Evolutionary conservation across 2,329 filamentous ascomycete species (phyloP).

Genomic region (Fusarium robinianum): DNA sequence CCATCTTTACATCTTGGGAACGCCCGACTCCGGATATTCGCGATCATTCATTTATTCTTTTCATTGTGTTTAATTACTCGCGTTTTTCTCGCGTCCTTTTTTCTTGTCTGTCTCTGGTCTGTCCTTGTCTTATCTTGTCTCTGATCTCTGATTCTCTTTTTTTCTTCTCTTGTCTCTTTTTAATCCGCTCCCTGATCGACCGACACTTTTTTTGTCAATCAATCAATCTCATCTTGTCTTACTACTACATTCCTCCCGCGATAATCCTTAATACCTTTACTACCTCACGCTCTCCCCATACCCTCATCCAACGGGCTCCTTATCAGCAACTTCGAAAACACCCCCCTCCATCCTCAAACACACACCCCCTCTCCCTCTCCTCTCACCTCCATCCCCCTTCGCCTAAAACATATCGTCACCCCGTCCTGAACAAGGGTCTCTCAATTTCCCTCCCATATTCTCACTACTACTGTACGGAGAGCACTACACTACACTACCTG

Average conservation of each 20-base stretch:
- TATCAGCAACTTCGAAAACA: slow-evolving; percentile 23
- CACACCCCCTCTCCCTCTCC: slow-evolving; percentile 12
- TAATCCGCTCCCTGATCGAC: slow-evolving; percentile 4
- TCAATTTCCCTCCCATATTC: slow-evolving; percentile 24
- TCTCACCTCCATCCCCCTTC: slow-evolving; percentile 19
- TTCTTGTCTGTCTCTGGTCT: too few species aligned
- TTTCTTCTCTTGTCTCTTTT: too few species aligned
- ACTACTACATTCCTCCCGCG: too few species aligned
- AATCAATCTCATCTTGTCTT: too few species aligned
- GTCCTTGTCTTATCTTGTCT: too few species aligned
- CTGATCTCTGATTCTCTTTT: slow-evolving; percentile 5
- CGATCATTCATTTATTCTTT: slow-evolving; percentile 20
- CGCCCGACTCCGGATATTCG: slow-evolving; percentile 16
- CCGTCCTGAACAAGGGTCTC: slow-evolving; percentile 30
- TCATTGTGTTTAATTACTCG: slow-evolving; percentile 6
- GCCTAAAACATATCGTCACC: slow-evolving; percentile 30
- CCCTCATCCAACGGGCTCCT: slow-evolving; percentile 20
- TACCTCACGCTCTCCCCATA: too few species aligned
- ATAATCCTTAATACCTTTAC: too few species aligned
- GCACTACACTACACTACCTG: too few species aligned
- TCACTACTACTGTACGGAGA: too few species aligned
- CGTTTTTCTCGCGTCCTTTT: too few species aligned
- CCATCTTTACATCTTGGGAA: slow-evolving; percentile 20
- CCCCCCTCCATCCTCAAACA: neutral
- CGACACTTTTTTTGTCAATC: slow-evolving; percentile 3